Base-by-base conservation (phyloP, 805 yeast species). In the Ogataea naganishii region DNA sequence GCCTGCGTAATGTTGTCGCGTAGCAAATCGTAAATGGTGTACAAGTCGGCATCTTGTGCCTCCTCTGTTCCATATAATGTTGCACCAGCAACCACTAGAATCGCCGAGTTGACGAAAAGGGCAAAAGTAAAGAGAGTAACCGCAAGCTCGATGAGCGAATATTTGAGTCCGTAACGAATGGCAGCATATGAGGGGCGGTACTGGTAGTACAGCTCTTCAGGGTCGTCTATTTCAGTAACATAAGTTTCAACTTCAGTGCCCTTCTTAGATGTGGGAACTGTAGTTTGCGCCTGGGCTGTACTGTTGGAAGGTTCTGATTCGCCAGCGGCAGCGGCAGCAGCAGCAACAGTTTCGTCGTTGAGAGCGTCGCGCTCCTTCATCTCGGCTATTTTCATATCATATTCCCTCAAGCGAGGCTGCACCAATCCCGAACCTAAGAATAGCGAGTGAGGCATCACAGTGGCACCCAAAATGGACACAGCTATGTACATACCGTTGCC, bases 91-190 rank as follows among this genome's bases (percentile, higher is more conserved):
- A 84, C 78, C 30, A 85, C 69, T 30, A 84, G 55, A 36, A 84
- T 83, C 1, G 95, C 80, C 29, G 81, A 67, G 47, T 85, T 85
- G 37, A 84, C 88, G 51, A 85, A 85, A 6, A 85, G 52, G 0
- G 95, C 95, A 46, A 85, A 65, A 1, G 94, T 76, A 39, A 77
- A 68, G 20, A 85, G 59, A 0, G 94, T 74, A 5, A 79, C 41
- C 0, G 69, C 64, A 24, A 83, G 56, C 48, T 84, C 95, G 18
- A 66, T 51, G 30, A 81, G 64, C 2, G 92, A 79, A 49, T 70
- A 80, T 34, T 70, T 75, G 53, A 77, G 60, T 3, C 83, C 71
- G 44, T 78, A 75, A 16, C 60, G 64, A 35, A 84, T 79, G 4
- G 94, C 83, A n/a, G 55, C 55, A 15, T 63, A 47, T 1, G 85